Evolutionary conservation across 805 yeast genomes (phyloP), one percentile per base, ranked within the genome.

Genomic region (Wickerhamomyces strasburgensis): DNA sequence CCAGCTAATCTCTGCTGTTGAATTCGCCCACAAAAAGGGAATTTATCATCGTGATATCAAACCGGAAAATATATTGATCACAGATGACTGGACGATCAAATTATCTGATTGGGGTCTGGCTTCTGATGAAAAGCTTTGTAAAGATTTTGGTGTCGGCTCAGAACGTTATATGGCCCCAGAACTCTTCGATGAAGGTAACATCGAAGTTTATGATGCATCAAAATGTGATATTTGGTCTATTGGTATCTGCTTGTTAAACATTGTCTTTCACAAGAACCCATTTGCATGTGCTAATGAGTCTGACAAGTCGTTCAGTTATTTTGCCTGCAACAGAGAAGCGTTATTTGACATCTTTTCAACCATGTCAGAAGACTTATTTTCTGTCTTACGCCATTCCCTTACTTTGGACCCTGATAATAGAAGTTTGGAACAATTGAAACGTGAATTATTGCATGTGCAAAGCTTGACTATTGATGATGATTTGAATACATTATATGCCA

Each of bases 141-240:
- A 74, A 25, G 88, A 86, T 52, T 84, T 87, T 57, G 95, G 85
- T 43, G 84, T 86, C 40, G 96, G 96, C 17, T 77, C 86, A 37
- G 95, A 86, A 61, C 70, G 95, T 44, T 88, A 88, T 60, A 88
- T 88, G 97, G 94, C 96, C 0, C 97, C 97, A 1, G 97, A 88
- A 56, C 62, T 87, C 39, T 80, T 87, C 54, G 95, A 87, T 26
- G 58, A 61, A 19, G 64, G 65, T 31, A 58, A 62, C 29, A 62
- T 76, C 33, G 75, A 73, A 25, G 65, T 70, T 29, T 89, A 88
- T 57, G 83, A 82, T 49, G 86, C 95, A 7, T 77, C 80, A 15
- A 81, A 84, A 58, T 81, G 84, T 34, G 96, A 88, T 61, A 67
- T 88, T 33, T 88, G 97, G 97, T 80, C 96, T 1, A 62, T 84